Percentiles rank a stretch among this genome's conserved stretches.
Conservation (phyloP, 257 asterid genomes). For the Nicotiana tomentosiformis region DNA sequence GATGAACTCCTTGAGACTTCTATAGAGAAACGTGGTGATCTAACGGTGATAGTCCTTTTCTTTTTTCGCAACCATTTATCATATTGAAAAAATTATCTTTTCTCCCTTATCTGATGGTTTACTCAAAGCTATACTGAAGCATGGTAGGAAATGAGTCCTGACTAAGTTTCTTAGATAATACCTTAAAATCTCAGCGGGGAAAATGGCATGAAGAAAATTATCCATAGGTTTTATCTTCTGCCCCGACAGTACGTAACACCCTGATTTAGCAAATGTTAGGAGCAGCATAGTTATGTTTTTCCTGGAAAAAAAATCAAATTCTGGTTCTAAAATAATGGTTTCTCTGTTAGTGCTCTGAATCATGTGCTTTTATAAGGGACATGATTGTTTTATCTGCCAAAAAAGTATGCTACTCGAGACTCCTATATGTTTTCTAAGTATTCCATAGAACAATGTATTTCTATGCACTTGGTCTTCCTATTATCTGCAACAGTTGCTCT, state of each 20-base stretch:
- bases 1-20: slow-evolving; percentile 78
- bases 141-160: background rate
- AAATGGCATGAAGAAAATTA: background rate
- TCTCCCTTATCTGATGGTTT: background rate
- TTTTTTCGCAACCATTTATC: background rate
- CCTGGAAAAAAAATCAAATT: background rate
- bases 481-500: background rate
- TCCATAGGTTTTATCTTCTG: background rate
- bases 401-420: background rate
- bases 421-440: background rate
- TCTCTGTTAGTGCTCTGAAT: background rate
- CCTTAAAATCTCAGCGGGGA: background rate
- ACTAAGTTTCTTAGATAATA: background rate
- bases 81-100: background rate
- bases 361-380: background rate
- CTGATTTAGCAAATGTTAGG: background rate
- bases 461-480: background rate
- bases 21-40: slow-evolving; percentile 77
- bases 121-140: background rate
- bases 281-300: background rate
- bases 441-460: background rate
- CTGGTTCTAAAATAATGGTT: background rate
- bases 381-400: background rate
- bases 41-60: slow-evolving; percentile 42
- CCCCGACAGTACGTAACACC: background rate